Conservation (phyloP, 1,284 basidiomycete species). For the Irpex sp. region DNA sequence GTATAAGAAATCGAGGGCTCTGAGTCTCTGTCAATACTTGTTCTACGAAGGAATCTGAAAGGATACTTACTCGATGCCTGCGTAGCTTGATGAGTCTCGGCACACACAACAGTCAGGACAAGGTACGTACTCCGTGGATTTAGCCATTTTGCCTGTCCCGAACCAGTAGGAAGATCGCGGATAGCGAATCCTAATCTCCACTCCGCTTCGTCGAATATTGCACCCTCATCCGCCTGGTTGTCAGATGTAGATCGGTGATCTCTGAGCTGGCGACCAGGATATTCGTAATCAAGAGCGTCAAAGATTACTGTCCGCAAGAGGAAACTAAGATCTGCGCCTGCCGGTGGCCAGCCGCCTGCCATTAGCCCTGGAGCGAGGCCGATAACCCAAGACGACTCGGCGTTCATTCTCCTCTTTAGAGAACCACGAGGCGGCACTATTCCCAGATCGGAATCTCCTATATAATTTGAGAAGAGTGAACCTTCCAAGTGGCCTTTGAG, state of each 20-base stretch:
- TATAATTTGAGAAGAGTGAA: conserved; percentile 67
- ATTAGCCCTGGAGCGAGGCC: conserved; percentile 72
- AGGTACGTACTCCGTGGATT: conserved; percentile 66
- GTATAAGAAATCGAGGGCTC: conserved; percentile 84
- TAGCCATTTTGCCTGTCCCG: conserved; percentile 70
- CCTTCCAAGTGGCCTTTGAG: conserved; percentile 62
- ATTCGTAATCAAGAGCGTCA: conserved; percentile 54
- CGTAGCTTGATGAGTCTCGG: background rate
- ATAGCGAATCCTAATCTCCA: conserved; percentile 81
- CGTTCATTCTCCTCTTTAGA: background rate
- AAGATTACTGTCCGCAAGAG: conserved; percentile 77
- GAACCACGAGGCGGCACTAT: background rate
- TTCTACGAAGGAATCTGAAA: background rate
- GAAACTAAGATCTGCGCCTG: conserved; percentile 79
- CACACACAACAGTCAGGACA: conserved; percentile 4
- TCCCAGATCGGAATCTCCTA: background rate
- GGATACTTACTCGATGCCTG: conserved; percentile 10
- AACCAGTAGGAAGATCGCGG: conserved; percentile 61
- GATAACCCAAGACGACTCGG: conserved; percentile 51
- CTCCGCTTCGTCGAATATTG: conserved; percentile 60
- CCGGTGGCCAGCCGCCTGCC: conserved; percentile 79
- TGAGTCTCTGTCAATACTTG: conserved; percentile 22
- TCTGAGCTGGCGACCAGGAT: conserved; percentile 10
- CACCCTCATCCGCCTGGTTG: conserved; percentile 17
- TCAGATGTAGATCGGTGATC: conserved; percentile 11